Percentiles rank a stretch among this genome's conserved stretches.
Conservation (phyloP, 805 yeast genomes). For the Scheffersomyces spartinae region DNA sequence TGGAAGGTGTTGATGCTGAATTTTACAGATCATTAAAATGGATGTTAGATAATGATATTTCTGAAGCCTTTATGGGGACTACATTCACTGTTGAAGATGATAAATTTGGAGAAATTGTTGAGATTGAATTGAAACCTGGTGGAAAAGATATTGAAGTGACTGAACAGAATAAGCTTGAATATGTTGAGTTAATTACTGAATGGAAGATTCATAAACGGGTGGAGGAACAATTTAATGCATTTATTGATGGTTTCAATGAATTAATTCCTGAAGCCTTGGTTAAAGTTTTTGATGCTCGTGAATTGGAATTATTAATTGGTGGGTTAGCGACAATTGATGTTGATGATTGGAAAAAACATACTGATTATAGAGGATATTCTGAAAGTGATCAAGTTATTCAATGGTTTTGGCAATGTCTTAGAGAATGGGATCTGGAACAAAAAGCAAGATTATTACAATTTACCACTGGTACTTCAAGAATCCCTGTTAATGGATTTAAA, state of each 20-base stretch:
- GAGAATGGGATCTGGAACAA: constrained; percentile 94
- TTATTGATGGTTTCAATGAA: constrained; percentile 95
- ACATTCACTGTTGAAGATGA: constrained; percentile 89
- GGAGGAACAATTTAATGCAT: constrained; percentile 91
- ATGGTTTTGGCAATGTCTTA: constrained; percentile 96
- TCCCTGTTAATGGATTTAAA: constrained; percentile 97
- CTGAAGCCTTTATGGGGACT: constrained; percentile 66
- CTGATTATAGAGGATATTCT: constrained; percentile 96
- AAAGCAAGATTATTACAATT: constrained; percentile 91
- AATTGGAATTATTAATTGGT: constrained; percentile 90
- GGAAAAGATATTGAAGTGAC: constrained; percentile 88
- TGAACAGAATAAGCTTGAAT: constrained; percentile 90
- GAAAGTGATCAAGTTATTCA: constrained; percentile 93
- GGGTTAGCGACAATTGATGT: constrained; percentile 97
- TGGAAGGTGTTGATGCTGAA: constrained; percentile 98
- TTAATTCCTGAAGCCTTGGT: constrained; percentile 94
- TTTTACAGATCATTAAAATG: constrained; percentile 90
- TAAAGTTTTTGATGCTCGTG: constrained; percentile 95
- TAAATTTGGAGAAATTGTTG: constrained; percentile 85
- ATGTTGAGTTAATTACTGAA: constrained; percentile 87
- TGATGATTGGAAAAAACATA: constrained; percentile 98
- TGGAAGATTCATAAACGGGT: constrained; percentile 93
- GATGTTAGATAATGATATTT: constrained; percentile 92
- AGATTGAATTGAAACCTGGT: constrained; percentile 79
- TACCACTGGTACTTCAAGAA: constrained; percentile 98